A percentile compares a stretch with the other conserved stretches of the same genome.
phyloP scores from a whole-genome alignment of 192 early-diverging fungal genomes.

The Podila clonocystis region DNA sequence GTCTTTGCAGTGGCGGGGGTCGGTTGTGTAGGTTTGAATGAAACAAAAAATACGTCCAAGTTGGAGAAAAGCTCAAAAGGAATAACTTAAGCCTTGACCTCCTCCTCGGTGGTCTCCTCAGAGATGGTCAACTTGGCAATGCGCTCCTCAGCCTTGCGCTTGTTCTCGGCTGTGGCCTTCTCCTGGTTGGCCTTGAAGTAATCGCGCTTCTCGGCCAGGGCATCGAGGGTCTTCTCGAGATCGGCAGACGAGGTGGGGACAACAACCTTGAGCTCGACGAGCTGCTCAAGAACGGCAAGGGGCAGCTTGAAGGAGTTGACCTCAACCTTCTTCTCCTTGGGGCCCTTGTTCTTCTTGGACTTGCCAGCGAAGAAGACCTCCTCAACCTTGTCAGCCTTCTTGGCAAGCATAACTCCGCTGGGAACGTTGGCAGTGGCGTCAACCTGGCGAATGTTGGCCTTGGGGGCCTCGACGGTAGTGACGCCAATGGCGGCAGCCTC shows the following conservation, averaged over 20 bases:
- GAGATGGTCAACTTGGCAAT: constrained; percentile 63
- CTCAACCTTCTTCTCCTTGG: constrained; percentile 55
- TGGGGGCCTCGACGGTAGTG: constrained; percentile 51
- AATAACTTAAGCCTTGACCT: constrained; percentile 28
- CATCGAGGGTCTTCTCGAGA: constrained; percentile 75
- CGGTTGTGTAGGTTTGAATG: too few species aligned
- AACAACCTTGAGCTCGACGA: constrained; percentile 79
- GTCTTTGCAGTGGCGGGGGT: constrained; percentile 35
- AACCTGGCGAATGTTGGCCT: constrained; percentile 61
- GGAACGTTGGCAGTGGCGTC: constrained; percentile 71
- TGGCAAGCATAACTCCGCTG: constrained; percentile 79
- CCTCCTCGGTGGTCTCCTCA: constrained; percentile 27
- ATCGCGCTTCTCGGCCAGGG: constrained; percentile 73
- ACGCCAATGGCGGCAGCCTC: constrained; percentile 30
- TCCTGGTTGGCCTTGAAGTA: constrained; percentile 83
- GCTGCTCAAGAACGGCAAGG: constrained; percentile 80
- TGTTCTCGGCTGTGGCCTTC: constrained; percentile 84
- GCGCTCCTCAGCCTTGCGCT: constrained; percentile 86
- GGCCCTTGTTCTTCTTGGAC: constrained; percentile 69
- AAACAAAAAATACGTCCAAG: too few species aligned
- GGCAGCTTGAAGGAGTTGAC: constrained; percentile 71
- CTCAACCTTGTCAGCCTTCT: constrained; percentile 81
- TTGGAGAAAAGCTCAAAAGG: too few species aligned
- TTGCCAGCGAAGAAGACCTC: constrained; percentile 81
- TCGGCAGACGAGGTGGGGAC: constrained; percentile 79